phyloP scores from a whole-genome alignment of 129 eudicot genomes.

The Erigeron canadensis region DNA sequence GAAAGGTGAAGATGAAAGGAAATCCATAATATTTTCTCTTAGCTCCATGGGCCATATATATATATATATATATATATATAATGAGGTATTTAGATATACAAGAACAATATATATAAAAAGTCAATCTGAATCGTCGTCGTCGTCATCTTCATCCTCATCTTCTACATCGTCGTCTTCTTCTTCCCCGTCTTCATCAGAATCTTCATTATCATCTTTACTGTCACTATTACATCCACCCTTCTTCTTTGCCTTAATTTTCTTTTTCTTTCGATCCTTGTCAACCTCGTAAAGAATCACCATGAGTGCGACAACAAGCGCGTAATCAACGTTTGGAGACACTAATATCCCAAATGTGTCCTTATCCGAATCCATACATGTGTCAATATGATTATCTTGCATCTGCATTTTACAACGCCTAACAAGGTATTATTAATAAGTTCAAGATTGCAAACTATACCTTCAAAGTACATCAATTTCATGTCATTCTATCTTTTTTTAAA shows the following conservation, averaged over 20 bases:
- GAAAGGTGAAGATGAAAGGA: no score
- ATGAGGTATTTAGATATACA: not conserved
- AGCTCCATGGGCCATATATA: no score
- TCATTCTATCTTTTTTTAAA: no score
- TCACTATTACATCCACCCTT: constrained; percentile 21
- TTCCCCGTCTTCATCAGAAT: constrained; percentile 8
- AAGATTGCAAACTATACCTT: not conserved
- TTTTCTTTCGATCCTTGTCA: constrained; percentile 30
- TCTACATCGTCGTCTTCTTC: constrained; percentile 14
- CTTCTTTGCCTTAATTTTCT: constrained; percentile 23
- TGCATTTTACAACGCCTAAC: constrained; percentile 16
- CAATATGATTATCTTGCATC: constrained; percentile 33
- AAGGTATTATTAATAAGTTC: constrained; percentile 8
- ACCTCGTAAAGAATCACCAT: constrained; percentile 35
- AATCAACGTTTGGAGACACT: constrained; percentile 34
- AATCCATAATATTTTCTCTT: no score
- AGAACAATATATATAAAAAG: not conserved
- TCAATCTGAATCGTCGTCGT: constrained; percentile 15
- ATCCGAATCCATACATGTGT: constrained; percentile 28
- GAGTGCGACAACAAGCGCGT: constrained; percentile 26
- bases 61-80: no score
- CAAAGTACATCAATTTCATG: no score
- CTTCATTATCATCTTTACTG: constrained; percentile 17
- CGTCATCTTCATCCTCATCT: not conserved
- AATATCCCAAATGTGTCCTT: constrained; percentile 31